A percentile compares a stretch with the other conserved stretches of the same genome.
phyloP scores from a whole-genome alignment of 805 yeast species.

The Yueomyces sp. region DNA sequence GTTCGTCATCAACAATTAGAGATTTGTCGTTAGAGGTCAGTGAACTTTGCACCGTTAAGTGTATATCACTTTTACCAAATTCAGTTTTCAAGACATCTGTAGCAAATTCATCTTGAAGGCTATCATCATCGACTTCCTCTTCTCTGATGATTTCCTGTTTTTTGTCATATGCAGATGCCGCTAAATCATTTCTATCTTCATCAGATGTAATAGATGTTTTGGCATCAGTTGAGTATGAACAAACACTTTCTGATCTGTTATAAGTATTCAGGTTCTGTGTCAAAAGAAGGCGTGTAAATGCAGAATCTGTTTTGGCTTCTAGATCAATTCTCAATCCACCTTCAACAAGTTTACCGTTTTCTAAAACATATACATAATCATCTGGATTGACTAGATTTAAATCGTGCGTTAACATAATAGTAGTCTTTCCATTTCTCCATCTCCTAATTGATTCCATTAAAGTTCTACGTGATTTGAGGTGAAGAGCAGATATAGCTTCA shows the following conservation, averaged over 20 bases:
- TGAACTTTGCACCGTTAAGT: neutral
- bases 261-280: conserved; percentile 1
- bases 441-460: conserved; percentile 38
- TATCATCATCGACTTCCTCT: conserved; percentile 1
- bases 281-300: conserved; percentile 5
- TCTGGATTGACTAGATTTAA: conserved; percentile 36
- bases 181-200: neutral
- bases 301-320: conserved; percentile 4
- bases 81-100: neutral
- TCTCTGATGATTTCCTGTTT: neutral
- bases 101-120: neutral
- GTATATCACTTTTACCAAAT: neutral
- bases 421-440: conserved; percentile 60
- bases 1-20: neutral
- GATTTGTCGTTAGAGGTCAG: neutral
- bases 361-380: conserved; percentile 50
- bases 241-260: conserved; percentile 1
- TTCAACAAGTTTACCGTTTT: conserved; percentile 42
- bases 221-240: conserved; percentile 5
- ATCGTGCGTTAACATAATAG: conserved; percentile 76
- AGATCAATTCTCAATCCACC: conserved; percentile 28
- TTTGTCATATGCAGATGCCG: neutral
- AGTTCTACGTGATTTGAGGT: conserved; percentile 31
- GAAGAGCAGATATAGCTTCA: conserved; percentile 79
- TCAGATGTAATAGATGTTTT: neutral